Evolutionary conservation across 2,329 filamentous ascomycete species (phyloP), one percentile per base, ranked within the genome.

Genomic region (Didymella pomorum): DNA sequence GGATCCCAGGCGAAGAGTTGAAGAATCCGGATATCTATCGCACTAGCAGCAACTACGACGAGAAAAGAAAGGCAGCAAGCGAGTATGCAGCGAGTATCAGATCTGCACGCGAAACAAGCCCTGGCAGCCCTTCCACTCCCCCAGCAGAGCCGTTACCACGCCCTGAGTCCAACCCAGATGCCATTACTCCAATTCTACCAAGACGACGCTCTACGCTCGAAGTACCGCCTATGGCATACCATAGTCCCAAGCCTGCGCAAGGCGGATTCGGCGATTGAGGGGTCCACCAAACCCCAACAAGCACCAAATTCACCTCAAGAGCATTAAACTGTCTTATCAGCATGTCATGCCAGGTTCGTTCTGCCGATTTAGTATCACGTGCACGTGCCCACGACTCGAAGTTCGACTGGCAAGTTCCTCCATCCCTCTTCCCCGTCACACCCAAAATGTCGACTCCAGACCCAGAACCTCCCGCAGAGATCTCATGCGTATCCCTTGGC

Each of bases 1-100:
- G 82, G 52, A 76, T 86, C 0, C 86, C 86, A 0, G 86, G 84
- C 2, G 85, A 88, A 62, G 65, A 60, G 1, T 59, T 72, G 2
- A 79, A 83, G 28, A 86, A 86, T 45, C 67, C 63, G 0, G 64
- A 69, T 0, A 66, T 86, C 1, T 50, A 60, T 18, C 63, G 74
- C 3, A 79, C 82, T 25, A 77, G 73, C 44, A 72, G 78, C 28
- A 65, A 69, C 4, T 86, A 81, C 56, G 80, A 79, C 37, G 68
- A 59, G 14, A 69, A 46, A 4, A n/a, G 49, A 79, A 81, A 4
- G 74, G 58, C 54, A 20, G 44, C 73, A 35, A 82, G 80, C 52
- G 39, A 42, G 39, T 78, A 79, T 45, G 69, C 63, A 12, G 66
- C 72, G 6, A 78, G 73, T 47, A 59, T 76, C 16, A 56, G 54